These are phyloP conservation scores for Lipomyces chichibuensis DNA, from an alignment of 805 yeast genomes.

Conservation along the genomic window DNA sequence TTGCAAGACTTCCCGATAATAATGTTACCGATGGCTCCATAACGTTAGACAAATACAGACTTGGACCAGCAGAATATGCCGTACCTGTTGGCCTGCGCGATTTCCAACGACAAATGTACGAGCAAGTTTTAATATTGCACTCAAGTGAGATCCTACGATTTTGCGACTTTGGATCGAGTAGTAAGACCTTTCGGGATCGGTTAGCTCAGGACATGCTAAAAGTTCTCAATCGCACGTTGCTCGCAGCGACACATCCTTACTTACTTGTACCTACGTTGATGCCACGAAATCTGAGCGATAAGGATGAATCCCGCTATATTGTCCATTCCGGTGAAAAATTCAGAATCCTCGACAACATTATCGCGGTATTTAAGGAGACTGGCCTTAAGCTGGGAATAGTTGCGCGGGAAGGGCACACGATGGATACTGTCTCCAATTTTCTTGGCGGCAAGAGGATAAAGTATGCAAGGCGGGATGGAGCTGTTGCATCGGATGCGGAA, in stretches of 20 bases:
- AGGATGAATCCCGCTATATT: conserved; percentile 36
- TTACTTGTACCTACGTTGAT: conserved; percentile 78
- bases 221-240: conserved; percentile 72
- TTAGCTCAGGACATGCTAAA: conserved; percentile 76
- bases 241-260: conserved; percentile 88
- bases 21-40: conserved; percentile 19
- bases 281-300: conserved; percentile 66
- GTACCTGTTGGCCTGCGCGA: conserved; percentile 82
- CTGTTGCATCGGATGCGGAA: conserved; percentile 6
- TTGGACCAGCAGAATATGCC: conserved; percentile 61
- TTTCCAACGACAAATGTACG: conserved; percentile 84
- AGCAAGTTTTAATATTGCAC: conserved; percentile 88
- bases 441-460: conserved; percentile 62
- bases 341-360: conserved; percentile 63
- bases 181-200: conserved; percentile 47
- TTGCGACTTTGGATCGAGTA: conserved; percentile 60
- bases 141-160: conserved; percentile 87
- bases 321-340: conserved; percentile 56
- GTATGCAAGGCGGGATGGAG: conserved; percentile 64
- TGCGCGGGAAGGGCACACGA: conserved; percentile 65
- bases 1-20: conserved; percentile 28
- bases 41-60: conserved; percentile 32
- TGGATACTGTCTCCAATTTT: conserved; percentile 75
- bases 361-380: conserved; percentile 55
- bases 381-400: conserved; percentile 66